phyloP scores from a whole-genome alignment of 768 basidiomycete species.

The Cantharellus cinnabarinus region DNA sequence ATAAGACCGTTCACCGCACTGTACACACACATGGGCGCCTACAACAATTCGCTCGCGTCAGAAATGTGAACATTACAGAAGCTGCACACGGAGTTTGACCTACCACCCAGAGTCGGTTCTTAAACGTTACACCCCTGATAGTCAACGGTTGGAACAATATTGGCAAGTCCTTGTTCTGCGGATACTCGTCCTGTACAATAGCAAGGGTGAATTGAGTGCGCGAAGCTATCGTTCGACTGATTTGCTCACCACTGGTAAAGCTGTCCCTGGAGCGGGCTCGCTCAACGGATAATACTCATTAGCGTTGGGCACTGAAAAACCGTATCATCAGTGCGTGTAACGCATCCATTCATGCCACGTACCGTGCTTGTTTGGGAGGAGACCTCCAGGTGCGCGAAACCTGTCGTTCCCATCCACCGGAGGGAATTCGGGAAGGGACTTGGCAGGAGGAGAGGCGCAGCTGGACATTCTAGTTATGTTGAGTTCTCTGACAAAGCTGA shows the following conservation, averaged over 20 bases:
- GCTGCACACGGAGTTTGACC: slow-evolving; percentile 9
- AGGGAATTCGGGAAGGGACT: no score
- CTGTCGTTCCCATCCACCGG: no score
- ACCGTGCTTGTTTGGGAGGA: slow-evolving; percentile 26
- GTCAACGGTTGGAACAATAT: slow-evolving; percentile 45
- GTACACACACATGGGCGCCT: slow-evolving; percentile 74
- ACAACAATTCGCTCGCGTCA: not conserved
- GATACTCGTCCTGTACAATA: slow-evolving; percentile 4
- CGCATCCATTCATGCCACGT: slow-evolving; percentile 14
- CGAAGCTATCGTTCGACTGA: not conserved
- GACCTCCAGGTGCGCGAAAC: not conserved
- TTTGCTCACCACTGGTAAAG: slow-evolving; percentile 16
- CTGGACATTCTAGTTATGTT: no score
- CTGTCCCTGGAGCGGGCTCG: slow-evolving; percentile 33
- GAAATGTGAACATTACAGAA: not conserved
- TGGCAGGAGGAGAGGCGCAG: no score
- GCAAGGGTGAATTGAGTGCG: not conserved
- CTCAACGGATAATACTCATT: slow-evolving; percentile 41
- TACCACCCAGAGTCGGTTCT: slow-evolving; percentile 56
- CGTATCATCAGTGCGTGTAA: no score
- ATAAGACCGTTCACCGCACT: slow-evolving; percentile 51
- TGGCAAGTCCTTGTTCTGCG: slow-evolving; percentile 32
- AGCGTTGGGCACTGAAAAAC: slow-evolving; percentile 9
- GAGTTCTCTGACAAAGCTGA: no score
- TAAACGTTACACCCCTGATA: slow-evolving; percentile 40